Base-by-base conservation (phyloP, 2,329 filamentous ascomycete species). In the Immersiporthe knoxdaviesiana region DNA sequence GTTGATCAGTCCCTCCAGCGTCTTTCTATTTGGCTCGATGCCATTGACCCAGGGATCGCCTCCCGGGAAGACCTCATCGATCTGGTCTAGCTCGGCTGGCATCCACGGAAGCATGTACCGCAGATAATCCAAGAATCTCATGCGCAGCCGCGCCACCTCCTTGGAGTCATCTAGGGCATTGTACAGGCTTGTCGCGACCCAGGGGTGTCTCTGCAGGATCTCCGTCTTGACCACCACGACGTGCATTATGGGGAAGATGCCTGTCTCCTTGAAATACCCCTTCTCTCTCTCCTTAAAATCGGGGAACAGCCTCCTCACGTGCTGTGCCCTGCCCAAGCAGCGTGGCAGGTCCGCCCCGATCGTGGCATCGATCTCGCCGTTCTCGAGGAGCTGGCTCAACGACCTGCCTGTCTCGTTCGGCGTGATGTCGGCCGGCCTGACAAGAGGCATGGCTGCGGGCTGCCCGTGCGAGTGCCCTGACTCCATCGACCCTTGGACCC, bases 31-130 rank as follows among this genome's bases (percentile, higher is more conserved):
- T 32, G 60, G 30, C 47, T 78, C 76, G 1, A 79, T 41, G 2
- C 77, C 78, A 68, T 79, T 78, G 12, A 74, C 74, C 76, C 77
- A 79, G 14, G 72, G 73, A 72, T 80, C 79, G 66, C 73, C 77
- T 1, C 74, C 76, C 3, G 63, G 63, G 68, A 79, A 79, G 0
- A 79, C 72, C 63, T 78, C 74, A n/a, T 76, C 70, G 35, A 79
- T 78, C 65, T 79, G 78, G 39, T 78, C 75, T 21, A 80, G 54
- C 41, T 76, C 75, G 10, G 72, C 72, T 10, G 75, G 71, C 56
- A 80, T 65, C 74, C 77, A 79, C 2, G 78, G 79, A 12, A 80
- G 72, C 78, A 80, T 80, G 67, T 78, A 79, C 35, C 76, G 69
- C 68, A 77, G 68, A 14, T 74, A 74, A 56, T 72, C 72, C 3